These are phyloP conservation scores for Candida succiphila DNA, from an alignment of 805 yeast genomes.

Conservation along the genomic window DNA sequence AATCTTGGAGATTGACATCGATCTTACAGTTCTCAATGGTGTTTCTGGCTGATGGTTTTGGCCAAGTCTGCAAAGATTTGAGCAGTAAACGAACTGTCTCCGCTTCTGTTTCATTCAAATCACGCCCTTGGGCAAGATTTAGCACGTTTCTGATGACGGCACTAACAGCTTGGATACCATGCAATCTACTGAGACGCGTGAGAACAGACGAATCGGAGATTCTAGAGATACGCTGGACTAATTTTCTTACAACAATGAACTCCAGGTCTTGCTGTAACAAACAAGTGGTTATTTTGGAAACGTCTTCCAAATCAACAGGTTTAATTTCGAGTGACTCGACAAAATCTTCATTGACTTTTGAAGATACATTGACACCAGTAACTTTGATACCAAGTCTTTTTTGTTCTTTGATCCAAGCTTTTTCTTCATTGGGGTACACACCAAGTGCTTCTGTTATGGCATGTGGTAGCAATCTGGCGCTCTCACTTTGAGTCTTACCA, in stretches of 20 bases:
- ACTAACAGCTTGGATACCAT: slow-evolving; percentile 77
- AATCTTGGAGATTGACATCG: slow-evolving; percentile 45
- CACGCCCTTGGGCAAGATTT: slow-evolving; percentile 1
- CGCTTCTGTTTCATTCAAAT: slow-evolving; percentile 21
- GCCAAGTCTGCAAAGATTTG: slow-evolving; percentile 52
- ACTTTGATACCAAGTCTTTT: slow-evolving; percentile 34
- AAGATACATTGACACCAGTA: slow-evolving; percentile 42
- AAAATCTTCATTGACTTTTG: slow-evolving; percentile 54
- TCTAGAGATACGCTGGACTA: slow-evolving; percentile 56
- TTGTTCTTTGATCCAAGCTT: slow-evolving; percentile 58
- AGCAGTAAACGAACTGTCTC: slow-evolving; percentile 39
- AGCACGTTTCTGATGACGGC: slow-evolving; percentile 37
- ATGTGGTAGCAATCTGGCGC: slow-evolving; percentile 76
- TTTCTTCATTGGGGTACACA: slow-evolving; percentile 56
- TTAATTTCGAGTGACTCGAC: slow-evolving; percentile 46
- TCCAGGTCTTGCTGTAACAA: slow-evolving; percentile 68
- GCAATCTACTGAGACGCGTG: slow-evolving; percentile 58
- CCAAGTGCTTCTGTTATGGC: slow-evolving; percentile 81
- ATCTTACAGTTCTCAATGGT: slow-evolving; percentile 68
- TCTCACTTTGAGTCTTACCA: slow-evolving; percentile 94
- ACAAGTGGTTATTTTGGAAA: slow-evolving; percentile 71
- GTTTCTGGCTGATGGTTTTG: slow-evolving; percentile 58
- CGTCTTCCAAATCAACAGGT: slow-evolving; percentile 47
- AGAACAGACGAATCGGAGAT: slow-evolving; percentile 44
- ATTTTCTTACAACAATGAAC: slow-evolving; percentile 46